These are phyloP conservation scores for Sporothrix globosa DNA, from an alignment of 2,329 filamentous ascomycete genomes.

Conservation along the genomic window DNA sequence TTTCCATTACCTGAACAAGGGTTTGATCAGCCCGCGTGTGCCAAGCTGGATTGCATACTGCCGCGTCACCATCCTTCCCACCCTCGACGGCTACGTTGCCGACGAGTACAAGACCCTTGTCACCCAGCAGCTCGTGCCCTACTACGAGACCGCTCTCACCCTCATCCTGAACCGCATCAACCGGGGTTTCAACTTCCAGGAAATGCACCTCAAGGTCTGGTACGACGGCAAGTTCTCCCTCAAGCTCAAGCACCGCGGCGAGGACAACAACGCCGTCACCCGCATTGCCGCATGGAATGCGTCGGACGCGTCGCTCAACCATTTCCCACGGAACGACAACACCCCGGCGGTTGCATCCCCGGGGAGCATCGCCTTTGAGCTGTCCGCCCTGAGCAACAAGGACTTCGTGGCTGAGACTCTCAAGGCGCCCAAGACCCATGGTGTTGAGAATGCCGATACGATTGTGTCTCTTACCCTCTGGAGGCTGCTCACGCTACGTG, in stretches of 20 bases:
- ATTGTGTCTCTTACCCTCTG: constrained; percentile 74
- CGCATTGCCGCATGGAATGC: constrained; percentile 71
- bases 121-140: constrained; percentile 70
- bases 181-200: constrained; percentile 79
- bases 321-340: constrained; percentile 40
- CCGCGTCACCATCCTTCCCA: constrained; percentile 77
- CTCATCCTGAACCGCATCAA: constrained; percentile 79
- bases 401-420: constrained; percentile 73
- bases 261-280: constrained; percentile 53
- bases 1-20: constrained; percentile 84
- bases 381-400: constrained; percentile 68
- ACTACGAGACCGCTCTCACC: constrained; percentile 75
- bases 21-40: constrained; percentile 76
- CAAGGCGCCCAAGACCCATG: constrained; percentile 57
- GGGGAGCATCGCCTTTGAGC: constrained; percentile 60
- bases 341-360: constrained; percentile 35
- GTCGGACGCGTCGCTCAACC: constrained; percentile 59
- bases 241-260: constrained; percentile 64
- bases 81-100: constrained; percentile 79
- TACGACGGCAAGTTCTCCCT: constrained; percentile 72
- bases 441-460: constrained; percentile 65
- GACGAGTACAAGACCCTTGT: constrained; percentile 81
- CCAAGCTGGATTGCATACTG: constrained; percentile 81
- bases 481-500: constrained; percentile 86
- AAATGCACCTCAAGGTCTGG: constrained; percentile 80